These are phyloP conservation scores for Cladorrhinum sp. DNA, from an alignment of 2,329 filamentous ascomycete genomes.

Conservation along the genomic window DNA sequence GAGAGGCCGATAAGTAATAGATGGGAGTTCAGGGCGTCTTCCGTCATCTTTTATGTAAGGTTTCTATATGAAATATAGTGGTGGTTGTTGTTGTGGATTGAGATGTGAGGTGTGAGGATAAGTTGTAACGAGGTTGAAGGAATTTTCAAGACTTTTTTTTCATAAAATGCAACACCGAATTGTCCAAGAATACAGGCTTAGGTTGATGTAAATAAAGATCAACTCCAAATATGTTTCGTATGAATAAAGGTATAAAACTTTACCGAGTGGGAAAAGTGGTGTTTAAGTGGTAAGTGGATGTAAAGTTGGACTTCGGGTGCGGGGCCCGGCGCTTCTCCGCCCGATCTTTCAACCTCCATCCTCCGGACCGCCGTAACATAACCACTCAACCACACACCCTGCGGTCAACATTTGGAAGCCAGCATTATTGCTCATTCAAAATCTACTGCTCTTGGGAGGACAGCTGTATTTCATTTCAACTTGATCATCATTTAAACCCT, in stretches of 20 bases:
- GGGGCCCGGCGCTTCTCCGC: background rate
- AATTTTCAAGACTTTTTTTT: background rate
- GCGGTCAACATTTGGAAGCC: background rate
- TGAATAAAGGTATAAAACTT: background rate
- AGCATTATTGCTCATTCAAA: too few species aligned
- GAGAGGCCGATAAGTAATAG: slow-evolving; percentile 40
- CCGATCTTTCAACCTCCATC: background rate
- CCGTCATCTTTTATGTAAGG: slow-evolving; percentile 29
- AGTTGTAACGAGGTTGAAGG: background rate
- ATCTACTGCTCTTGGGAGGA: too few species aligned
- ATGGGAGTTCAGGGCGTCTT: slow-evolving; percentile 31
- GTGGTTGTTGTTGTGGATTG: background rate
- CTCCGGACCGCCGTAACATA: background rate
- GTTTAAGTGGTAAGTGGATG: background rate
- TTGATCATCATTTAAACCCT: too few species aligned
- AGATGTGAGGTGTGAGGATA: background rate
- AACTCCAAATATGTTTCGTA: background rate
- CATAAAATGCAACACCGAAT: background rate
- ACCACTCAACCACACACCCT: background rate
- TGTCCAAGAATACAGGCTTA: background rate
- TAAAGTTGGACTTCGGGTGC: background rate
- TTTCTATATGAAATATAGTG: too few species aligned
- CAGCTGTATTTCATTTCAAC: too few species aligned
- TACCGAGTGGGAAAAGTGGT: background rate
- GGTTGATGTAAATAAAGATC: background rate